These are phyloP conservation scores for Dichotomopilus funicola DNA, from an alignment of 2,329 filamentous ascomycete genomes.

Conservation along the genomic window DNA sequence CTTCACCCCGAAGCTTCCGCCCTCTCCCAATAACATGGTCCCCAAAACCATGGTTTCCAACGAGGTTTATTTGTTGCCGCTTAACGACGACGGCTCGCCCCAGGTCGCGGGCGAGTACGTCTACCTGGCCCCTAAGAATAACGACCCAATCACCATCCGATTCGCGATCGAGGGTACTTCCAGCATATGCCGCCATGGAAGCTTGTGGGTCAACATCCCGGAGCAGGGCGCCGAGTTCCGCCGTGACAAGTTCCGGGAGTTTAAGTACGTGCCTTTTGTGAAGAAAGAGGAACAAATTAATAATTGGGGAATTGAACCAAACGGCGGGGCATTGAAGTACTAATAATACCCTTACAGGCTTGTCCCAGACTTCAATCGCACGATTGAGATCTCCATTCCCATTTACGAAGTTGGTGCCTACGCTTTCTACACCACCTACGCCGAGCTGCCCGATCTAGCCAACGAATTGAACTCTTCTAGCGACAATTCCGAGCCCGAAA, in stretches of 20 bases:
- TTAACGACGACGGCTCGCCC: slow-evolving; percentile 90
- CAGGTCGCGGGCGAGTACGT: slow-evolving; percentile 86
- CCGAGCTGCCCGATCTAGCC: slow-evolving; percentile 73
- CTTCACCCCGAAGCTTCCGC: slow-evolving; percentile 9
- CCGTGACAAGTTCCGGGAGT: slow-evolving; percentile 75
- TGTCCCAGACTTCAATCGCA: slow-evolving; percentile 85
- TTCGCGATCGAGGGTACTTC: slow-evolving; percentile 93
- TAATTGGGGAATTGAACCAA: background rate
- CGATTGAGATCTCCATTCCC: slow-evolving; percentile 82
- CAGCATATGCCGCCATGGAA: slow-evolving; percentile 90
- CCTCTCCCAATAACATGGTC: slow-evolving; percentile 39
- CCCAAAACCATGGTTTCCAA: slow-evolving; percentile 57
- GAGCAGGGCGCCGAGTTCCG: slow-evolving; percentile 67
- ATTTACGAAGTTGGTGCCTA: slow-evolving; percentile 80
- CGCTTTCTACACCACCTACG: slow-evolving; percentile 89
- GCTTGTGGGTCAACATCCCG: slow-evolving; percentile 94
- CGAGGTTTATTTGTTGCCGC: slow-evolving; percentile 78
- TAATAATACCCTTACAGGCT: slow-evolving; percentile 49
- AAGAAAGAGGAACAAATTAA: no score
- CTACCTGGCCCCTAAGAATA: slow-evolving; percentile 71
- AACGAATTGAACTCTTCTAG: slow-evolving; percentile 43
- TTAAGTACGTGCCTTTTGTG: slow-evolving; percentile 58
- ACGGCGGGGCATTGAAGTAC: background rate
- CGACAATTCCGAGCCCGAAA: slow-evolving; percentile 42
- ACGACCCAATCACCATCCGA: slow-evolving; percentile 69